Conservation (phyloP, 2,329 filamentous ascomycete genomes). For the Leptographium procerum region DNA sequence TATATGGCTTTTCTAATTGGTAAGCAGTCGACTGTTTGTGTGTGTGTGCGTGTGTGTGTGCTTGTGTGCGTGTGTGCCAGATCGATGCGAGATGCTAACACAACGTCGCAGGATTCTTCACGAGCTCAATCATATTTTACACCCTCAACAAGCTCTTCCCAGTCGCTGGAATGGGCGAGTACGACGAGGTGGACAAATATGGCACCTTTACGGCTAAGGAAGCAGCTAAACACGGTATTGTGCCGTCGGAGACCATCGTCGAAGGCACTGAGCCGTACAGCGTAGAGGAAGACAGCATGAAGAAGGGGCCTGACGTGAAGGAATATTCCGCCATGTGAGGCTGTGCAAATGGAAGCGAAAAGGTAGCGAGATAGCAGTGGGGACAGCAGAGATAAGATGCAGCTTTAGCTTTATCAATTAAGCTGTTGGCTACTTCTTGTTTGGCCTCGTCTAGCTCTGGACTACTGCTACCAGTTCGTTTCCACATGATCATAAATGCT, state of each 20-base stretch:
- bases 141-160: conserved; percentile 26
- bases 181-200: conserved; percentile 31
- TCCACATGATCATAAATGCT: too few species aligned
- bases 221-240: conserved; percentile 14
- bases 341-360: too few species aligned
- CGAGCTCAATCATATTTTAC: not conserved
- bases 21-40: conserved; percentile 11
- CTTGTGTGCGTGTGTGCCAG: too few species aligned
- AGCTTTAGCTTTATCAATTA: too few species aligned
- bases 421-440: too few species aligned
- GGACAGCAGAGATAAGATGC: too few species aligned
- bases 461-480: too few species aligned
- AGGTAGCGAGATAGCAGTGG: too few species aligned
- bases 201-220: conserved; percentile 32
- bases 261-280: not conserved
- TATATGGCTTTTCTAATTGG: conserved; percentile 35
- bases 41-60: too few species aligned
- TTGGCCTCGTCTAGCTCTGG: too few species aligned
- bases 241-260: not conserved
- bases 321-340: too few species aligned
- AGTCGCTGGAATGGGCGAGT: conserved; percentile 25
- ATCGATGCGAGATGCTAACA: not conserved
- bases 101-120: conserved; percentile 1
- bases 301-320: not conserved
- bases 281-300: not conserved